Evolutionary conservation across 345 rosid genomes (phyloP).

Genomic region (Citrus mangshanensis): DNA sequence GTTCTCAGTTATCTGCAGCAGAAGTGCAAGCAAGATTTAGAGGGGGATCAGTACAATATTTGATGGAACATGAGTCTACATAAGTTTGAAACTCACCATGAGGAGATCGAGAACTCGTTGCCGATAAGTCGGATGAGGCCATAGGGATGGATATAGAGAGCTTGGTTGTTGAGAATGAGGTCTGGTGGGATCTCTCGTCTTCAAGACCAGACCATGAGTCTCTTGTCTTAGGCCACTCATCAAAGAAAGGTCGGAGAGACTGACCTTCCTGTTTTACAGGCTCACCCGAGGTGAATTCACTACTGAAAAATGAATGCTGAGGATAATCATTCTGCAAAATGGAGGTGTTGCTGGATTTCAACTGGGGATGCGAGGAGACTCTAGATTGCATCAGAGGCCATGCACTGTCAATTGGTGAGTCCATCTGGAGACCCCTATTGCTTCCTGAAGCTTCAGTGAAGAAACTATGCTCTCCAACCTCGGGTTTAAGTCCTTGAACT

Average conservation of each 20-base stretch:
- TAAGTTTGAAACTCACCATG: constrained; percentile 27
- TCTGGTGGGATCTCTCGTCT: constrained; percentile 39
- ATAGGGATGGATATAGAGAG: constrained; percentile 56
- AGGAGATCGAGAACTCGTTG: constrained; percentile 39
- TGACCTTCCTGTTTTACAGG: constrained; percentile 37
- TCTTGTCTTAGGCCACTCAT: constrained; percentile 52
- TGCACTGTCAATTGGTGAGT: constrained; percentile 27
- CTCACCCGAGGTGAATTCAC: constrained; percentile 27
- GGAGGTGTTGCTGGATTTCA: constrained; percentile 24
- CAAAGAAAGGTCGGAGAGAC: constrained; percentile 54
- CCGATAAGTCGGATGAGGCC: constrained; percentile 41
- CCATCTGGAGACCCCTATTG: constrained; percentile 31
- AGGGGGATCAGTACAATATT: neutral
- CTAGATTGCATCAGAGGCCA: constrained; percentile 50
- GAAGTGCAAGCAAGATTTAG: constrained; percentile 6
- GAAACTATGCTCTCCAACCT: constrained; percentile 41
- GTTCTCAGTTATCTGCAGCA: constrained; percentile 31
- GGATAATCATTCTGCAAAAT: constrained; percentile 35
- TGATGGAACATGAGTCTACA: too few species aligned
- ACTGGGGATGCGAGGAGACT: constrained; percentile 21
- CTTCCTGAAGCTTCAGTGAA: constrained; percentile 43
- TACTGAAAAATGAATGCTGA: constrained; percentile 25
- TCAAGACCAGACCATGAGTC: constrained; percentile 46
- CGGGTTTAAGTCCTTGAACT: constrained; percentile 47
- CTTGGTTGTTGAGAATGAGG: constrained; percentile 46